Percentiles rank a stretch among this genome's conserved stretches.
These are phyloP conservation scores for Chondrostereum purpureum DNA, from an alignment of 1,284 basidiomycete genomes.

Conservation along the genomic window DNA sequence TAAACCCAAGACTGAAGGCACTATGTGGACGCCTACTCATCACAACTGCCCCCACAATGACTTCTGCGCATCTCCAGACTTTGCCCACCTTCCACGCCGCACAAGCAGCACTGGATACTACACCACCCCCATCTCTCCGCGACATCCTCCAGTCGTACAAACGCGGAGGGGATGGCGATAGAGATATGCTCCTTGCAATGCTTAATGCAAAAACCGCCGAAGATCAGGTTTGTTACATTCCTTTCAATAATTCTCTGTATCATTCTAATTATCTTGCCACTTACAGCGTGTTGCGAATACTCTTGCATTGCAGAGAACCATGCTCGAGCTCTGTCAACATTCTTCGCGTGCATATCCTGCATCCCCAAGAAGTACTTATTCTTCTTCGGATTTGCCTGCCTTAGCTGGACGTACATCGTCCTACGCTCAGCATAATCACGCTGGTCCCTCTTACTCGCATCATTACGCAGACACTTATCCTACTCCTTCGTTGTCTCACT, in stretches of 20 bases:
- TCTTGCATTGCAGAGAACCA: constrained; percentile 58
- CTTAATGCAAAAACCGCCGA: constrained; percentile 85
- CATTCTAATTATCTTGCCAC: constrained; percentile 12
- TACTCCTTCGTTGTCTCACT: neutral
- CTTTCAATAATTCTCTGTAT: constrained; percentile 11
- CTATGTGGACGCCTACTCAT: neutral
- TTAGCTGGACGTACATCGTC: neutral
- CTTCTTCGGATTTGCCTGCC: neutral
- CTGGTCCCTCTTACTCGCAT: neutral
- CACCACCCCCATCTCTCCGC: constrained; percentile 71
- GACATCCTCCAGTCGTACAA: constrained; percentile 83
- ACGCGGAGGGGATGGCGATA: constrained; percentile 79
- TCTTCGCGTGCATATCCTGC: constrained; percentile 19
- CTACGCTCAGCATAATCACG: neutral
- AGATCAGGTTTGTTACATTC: constrained; percentile 64
- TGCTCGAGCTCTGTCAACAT: constrained; percentile 56
- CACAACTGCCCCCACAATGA: neutral
- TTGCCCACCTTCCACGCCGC: constrained; percentile 8
- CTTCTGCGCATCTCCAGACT: neutral
- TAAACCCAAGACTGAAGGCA: neutral
- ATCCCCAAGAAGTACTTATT: constrained; percentile 16
- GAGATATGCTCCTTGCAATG: constrained; percentile 83
- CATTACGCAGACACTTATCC: neutral
- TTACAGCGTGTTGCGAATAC: constrained; percentile 61
- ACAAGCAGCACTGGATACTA: constrained; percentile 19